These are phyloP conservation scores for Triticum turgidum DNA, from an alignment of 176 grass and related monocot species.

Conservation along the genomic window DNA sequence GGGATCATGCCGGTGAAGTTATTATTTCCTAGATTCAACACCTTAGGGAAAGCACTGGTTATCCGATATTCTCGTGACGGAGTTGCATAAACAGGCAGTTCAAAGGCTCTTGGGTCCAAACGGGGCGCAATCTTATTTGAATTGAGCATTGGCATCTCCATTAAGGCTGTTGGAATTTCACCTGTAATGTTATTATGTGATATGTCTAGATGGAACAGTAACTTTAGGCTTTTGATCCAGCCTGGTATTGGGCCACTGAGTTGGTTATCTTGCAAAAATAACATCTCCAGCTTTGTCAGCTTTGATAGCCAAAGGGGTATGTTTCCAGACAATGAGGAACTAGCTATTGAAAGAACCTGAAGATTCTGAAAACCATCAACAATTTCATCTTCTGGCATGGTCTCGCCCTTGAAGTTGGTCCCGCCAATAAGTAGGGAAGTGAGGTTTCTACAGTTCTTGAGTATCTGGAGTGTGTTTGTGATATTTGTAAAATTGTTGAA, in stretches of 20 bases:
- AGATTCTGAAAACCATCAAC: slow-evolving; percentile 49
- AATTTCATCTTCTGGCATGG: slow-evolving; percentile 31
- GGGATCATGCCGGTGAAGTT: slow-evolving; percentile 40
- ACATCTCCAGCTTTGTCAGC: slow-evolving; percentile 37
- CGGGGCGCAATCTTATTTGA: background rate
- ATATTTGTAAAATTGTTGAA: slow-evolving; percentile 42
- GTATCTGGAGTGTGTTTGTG: slow-evolving; percentile 29
- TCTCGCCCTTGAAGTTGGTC: slow-evolving; percentile 21
- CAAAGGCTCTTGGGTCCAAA: slow-evolving; percentile 30
- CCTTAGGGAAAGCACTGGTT: slow-evolving; percentile 25
- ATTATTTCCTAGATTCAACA: slow-evolving; percentile 27
- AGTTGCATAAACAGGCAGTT: slow-evolving; percentile 33
- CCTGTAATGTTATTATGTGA: slow-evolving; percentile 44
- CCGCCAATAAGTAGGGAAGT: slow-evolving; percentile 33
- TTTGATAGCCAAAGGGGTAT: slow-evolving; percentile 54
- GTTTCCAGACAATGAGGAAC: slow-evolving; percentile 45
- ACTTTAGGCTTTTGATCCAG: slow-evolving; percentile 40
- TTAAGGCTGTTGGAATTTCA: slow-evolving; percentile 32
- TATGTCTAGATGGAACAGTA: slow-evolving; percentile 49
- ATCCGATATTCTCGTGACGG: slow-evolving; percentile 28
- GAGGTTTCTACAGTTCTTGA: slow-evolving; percentile 35
- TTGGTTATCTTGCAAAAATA: slow-evolving; percentile 36
- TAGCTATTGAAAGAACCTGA: slow-evolving; percentile 34
- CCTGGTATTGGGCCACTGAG: slow-evolving; percentile 33
- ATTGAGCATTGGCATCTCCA: slow-evolving; percentile 37